Conservation (phyloP, 352 stramenopile genomes). For the Blastocystis sp. region DNA sequence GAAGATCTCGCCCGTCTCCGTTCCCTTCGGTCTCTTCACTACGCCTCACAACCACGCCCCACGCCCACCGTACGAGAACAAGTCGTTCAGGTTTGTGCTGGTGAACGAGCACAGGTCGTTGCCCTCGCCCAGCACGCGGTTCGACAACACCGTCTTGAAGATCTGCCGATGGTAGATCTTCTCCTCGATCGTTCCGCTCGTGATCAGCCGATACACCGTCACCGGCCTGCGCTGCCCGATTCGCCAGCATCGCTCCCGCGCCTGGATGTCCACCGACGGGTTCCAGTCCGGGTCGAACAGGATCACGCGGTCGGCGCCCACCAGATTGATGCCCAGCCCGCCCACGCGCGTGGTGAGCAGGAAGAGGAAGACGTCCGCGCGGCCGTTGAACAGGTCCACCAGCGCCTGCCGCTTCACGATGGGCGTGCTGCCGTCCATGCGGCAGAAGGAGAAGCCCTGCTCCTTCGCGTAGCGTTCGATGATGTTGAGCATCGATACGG, state of each 20-base stretch:
- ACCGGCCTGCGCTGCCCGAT: conserved; percentile 84
- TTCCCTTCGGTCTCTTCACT: conserved; percentile 75
- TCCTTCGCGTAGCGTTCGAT: conserved; percentile 85
- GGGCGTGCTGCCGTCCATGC: conserved; percentile 92
- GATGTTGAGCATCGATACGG: conserved; percentile 92
- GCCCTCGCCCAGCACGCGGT: conserved; percentile 90
- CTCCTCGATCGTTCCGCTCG: conserved; percentile 95
- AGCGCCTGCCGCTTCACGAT: conserved; percentile 86
- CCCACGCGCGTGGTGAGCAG: conserved; percentile 84
- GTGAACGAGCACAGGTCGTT: conserved; percentile 93
- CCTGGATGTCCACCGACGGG: conserved; percentile 81
- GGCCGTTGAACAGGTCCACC: conserved; percentile 91
- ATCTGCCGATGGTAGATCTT: conserved; percentile 99
- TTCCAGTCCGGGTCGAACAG: conserved; percentile 99
- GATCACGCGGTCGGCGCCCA: conserved; percentile 89
- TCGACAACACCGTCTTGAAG: conserved; percentile 97
- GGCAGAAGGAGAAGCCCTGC: conserved; percentile 82
- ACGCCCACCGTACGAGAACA: conserved; percentile 84
- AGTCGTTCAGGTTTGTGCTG: conserved; percentile 87
- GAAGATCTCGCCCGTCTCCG: conserved; percentile 87
- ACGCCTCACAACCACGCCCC: no score
- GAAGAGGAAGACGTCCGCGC: conserved; percentile 81
- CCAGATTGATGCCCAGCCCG: conserved; percentile 92
- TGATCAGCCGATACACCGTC: conserved; percentile 88
- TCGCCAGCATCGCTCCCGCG: conserved; percentile 92